These are phyloP conservation scores for Ceratobasidium sp. DNA, from an alignment of 1,284 basidiomycete genomes.

Conservation along the genomic window DNA sequence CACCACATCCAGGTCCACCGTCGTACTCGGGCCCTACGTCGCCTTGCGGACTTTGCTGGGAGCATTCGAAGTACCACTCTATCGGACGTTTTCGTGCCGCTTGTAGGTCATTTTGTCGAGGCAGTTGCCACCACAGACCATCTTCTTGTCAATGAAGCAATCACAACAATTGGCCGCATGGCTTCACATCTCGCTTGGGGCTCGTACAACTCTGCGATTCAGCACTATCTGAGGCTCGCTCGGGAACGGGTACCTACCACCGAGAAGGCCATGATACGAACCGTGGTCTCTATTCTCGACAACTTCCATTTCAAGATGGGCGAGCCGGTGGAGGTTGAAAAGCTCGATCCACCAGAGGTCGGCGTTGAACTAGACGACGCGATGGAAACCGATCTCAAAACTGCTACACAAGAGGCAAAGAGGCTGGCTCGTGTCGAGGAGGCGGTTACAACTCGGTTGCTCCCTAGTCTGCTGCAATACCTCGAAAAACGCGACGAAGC, in stretches of 20 bases:
- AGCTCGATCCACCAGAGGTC: slow-evolving; percentile 52
- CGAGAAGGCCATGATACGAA: slow-evolving; percentile 87
- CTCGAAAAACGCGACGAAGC: slow-evolving; percentile 84
- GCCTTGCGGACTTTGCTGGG: slow-evolving; percentile 82
- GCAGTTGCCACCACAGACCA: slow-evolving; percentile 82
- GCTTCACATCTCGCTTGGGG: slow-evolving; percentile 84
- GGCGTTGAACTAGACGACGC: slow-evolving; percentile 52
- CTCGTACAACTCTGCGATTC: slow-evolving; percentile 83
- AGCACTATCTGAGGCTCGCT: slow-evolving; percentile 82
- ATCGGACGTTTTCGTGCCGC: slow-evolving; percentile 86
- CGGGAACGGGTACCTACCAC: slow-evolving; percentile 72
- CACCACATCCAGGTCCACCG: slow-evolving; percentile 95
- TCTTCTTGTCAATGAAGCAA: slow-evolving; percentile 91
- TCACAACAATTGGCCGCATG: slow-evolving; percentile 79
- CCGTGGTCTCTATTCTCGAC: slow-evolving; percentile 87
- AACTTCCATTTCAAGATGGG: slow-evolving; percentile 93
- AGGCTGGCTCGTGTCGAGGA: slow-evolving; percentile 67
- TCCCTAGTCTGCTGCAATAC: slow-evolving; percentile 81
- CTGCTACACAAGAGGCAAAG: slow-evolving; percentile 44
- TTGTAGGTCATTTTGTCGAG: slow-evolving; percentile 85
- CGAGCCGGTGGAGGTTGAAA: slow-evolving; percentile 54
- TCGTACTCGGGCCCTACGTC: slow-evolving; percentile 85
- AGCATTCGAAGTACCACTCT: slow-evolving; percentile 78
- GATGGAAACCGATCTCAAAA: slow-evolving; percentile 50
- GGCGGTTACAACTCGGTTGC: slow-evolving; percentile 77